Base-by-base conservation (phyloP, 768 basidiomycete species). In the Mycena sanguinolenta region DNA sequence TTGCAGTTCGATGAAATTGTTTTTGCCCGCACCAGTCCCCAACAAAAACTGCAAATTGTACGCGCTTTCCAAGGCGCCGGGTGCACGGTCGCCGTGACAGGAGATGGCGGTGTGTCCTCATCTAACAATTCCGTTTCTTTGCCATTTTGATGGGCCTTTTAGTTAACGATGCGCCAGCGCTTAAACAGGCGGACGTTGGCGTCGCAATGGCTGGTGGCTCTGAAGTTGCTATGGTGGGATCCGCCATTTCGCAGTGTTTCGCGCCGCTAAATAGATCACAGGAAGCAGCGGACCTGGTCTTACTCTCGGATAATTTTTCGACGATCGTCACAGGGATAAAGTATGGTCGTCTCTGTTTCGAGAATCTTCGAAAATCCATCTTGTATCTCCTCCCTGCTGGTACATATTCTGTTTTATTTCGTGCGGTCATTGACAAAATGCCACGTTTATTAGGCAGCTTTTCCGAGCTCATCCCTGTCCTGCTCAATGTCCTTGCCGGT, bases 31-130 rank as follows among this genome's bases (percentile, higher is more conserved):
- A 90, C 89, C 1, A 87, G 86, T 0, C 90, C 90, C 0, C 87
- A 90, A 74, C 90, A 91, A 78, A 92, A 92, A 75, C 79, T 91
- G 0, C 84, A 86, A 55, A 91, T 92, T 70, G 90, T 92, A 32
- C 86, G 88, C 65, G 83, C 85, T 39, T 84, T 90, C 71, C 88
- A 91, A 76, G 78, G 77, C 12, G 79, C 84, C 4, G 86, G 84
- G 3, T 84, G 85, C 71, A 84, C 87, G 2, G 89, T 90, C 7
- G 90, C 88, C 1, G 89, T 91, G 67, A 91, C 90, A 5, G 91
- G 91, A 3, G 91, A 92, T 75, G 91, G 90, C 32, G 74, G 74
- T 74, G 52, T 9, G 72, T 46, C n/a, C 14, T n/a, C n/a, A n/a
- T n/a, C n/a, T 34, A 34, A 34, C 32, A 34, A 10, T 34, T 34